phyloP scores from a whole-genome alignment of 495 filamentous ascomycete genomes.

The Penicillium mononematosum region DNA sequence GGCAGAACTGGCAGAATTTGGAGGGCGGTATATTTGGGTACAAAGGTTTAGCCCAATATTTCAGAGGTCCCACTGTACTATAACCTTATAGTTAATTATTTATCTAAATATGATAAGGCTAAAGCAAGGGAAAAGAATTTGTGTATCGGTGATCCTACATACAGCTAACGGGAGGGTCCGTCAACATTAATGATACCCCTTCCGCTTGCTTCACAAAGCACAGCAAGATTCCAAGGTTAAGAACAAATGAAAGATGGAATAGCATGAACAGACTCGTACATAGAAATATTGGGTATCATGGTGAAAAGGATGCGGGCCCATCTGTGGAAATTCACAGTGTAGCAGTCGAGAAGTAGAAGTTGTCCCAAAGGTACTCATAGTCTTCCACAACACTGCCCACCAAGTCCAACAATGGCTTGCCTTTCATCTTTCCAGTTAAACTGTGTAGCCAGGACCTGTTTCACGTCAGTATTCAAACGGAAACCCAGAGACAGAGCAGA shows the following conservation, averaged over 20 bases:
- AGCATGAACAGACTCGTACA: constrained; percentile 4
- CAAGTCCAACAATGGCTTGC: constrained; percentile 73
- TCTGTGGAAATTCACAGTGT: constrained; percentile 49
- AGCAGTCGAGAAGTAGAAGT: constrained; percentile 86
- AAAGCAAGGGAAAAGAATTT: no score
- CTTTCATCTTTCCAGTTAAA: constrained; percentile 64
- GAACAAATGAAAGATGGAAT: constrained; percentile 17
- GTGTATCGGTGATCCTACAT: no score
- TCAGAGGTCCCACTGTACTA: no score
- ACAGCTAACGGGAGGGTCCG: no score
- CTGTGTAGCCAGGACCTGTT: constrained; percentile 58
- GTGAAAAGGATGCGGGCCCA: constrained; percentile 12
- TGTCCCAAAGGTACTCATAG: constrained; percentile 96
- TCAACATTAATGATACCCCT: constrained; percentile 33
- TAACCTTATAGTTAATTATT: no score
- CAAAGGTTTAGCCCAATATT: no score
- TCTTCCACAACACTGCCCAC: constrained; percentile 84
- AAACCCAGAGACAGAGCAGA: neutral
- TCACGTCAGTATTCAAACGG: constrained; percentile 30
- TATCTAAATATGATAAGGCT: no score
- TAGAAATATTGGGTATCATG: constrained; percentile 28
- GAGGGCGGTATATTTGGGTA: no score
- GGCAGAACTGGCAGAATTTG: no score
- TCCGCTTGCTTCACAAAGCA: constrained; percentile 5
- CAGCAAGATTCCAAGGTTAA: constrained; percentile 1